Base-by-base conservation (phyloP, 2,329 filamentous ascomycete species). In the Botrytis porri region DNA sequence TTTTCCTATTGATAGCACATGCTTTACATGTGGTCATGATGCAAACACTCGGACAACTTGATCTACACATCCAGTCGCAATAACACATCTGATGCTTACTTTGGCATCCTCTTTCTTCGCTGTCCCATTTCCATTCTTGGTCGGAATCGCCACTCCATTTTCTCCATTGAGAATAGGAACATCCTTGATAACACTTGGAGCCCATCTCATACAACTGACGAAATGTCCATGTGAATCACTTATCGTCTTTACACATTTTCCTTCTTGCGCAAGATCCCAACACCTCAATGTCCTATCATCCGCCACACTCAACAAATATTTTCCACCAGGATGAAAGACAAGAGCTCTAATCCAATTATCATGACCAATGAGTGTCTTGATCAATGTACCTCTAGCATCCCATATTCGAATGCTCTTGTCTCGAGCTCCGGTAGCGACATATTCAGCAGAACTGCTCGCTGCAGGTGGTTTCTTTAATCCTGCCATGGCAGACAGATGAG, bases 271-370 rank as follows among this genome's bases (percentile, higher is more conserved):
- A 39, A 98, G 84, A 83, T 98, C 95, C 95, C 95, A 98, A 84
- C 95, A 98, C 72, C 95, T 88, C 74, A 98, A 86, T 7, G 93
- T 95, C 84, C 96, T 97, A 84, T 98, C 95, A 81, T 98, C 95
- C 25, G 92, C 88, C 32, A 92, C 93, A 10, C 92, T 95, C 9
- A 98, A 84, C 1, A 98, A 86, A 79, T 96, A 98, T 82, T 95
- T 97, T 61, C 95, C 95, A 14, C 93, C 93, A 0, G 95, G 95
- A 79, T 98, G 95, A 81, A 97, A 98, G 16, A 94, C 90, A 9
- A 98, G 83, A 0, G 88, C 92, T 45, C 94, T 90, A 14, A 98
- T 89, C 95, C 95, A 98, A 81, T 98, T 98, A 81, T 98, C 95
- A 81, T 98, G 95, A 2, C 95, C 95, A 1, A 90, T 84, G 1